phyloP scores from a whole-genome alignment of 208 protist genomes.

The Blechomonas ayalai region DNA sequence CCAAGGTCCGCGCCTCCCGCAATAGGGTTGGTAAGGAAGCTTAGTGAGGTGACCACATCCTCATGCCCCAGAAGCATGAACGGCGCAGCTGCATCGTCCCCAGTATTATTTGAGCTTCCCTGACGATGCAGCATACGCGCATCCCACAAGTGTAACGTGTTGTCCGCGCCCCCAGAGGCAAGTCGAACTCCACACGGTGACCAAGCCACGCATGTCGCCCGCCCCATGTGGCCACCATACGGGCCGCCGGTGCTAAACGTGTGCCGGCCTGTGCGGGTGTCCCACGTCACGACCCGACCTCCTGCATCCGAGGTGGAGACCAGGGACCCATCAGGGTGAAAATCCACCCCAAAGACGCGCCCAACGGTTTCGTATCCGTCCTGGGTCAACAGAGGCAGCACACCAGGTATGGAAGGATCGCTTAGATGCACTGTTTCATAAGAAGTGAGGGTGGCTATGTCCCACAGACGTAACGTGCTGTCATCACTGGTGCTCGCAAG shows the following conservation, averaged over 20 bases:
- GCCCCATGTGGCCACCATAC: slow-evolving; percentile 48
- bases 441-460: slow-evolving; percentile 16
- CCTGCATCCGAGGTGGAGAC: slow-evolving; percentile 56
- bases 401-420: too few species aligned
- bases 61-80: slow-evolving; percentile 65
- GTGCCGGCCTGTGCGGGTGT: slow-evolving; percentile 52
- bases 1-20: background rate
- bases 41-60: slow-evolving; percentile 75
- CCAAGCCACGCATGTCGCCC: slow-evolving; percentile 63
- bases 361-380: slow-evolving; percentile 53
- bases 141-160: slow-evolving; percentile 73
- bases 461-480: slow-evolving; percentile 52
- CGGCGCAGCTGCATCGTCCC: slow-evolving; percentile 15
- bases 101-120: slow-evolving; percentile 2
- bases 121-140: slow-evolving; percentile 38
- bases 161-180: slow-evolving; percentile 62
- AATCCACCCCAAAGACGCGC: slow-evolving; percentile 34
- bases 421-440: too few species aligned
- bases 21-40: slow-evolving; percentile 39
- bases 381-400: slow-evolving; percentile 34
- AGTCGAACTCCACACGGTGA: slow-evolving; percentile 73
- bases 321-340: slow-evolving; percentile 76
- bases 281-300: slow-evolving; percentile 65
- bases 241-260: slow-evolving; percentile 44
- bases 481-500: slow-evolving; percentile 58